These are phyloP conservation scores for Fomes fomentarius DNA, from an alignment of 1,284 basidiomycete species.

Conservation along the genomic window DNA sequence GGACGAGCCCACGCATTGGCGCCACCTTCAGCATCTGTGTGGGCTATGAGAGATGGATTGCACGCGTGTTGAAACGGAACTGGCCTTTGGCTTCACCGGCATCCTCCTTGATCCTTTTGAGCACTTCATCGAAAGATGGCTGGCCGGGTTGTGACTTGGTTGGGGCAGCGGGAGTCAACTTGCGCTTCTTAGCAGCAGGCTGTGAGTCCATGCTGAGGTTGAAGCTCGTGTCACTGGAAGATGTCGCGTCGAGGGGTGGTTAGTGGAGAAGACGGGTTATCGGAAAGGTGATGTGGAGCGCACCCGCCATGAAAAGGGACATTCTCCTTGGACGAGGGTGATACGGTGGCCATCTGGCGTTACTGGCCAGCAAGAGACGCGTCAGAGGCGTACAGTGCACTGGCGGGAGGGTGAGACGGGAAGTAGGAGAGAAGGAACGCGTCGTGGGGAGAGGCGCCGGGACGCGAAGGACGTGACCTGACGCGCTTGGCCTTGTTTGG, in stretches of 20 bases:
- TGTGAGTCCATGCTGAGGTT: constrained; percentile 33
- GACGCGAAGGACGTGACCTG: constrained; percentile 19
- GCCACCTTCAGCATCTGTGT: constrained; percentile 68
- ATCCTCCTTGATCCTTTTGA: constrained; percentile 77
- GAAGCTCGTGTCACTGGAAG: constrained; percentile 25
- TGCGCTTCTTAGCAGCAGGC: constrained; percentile 63
- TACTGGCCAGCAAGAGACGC: neutral
- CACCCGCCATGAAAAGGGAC: constrained; percentile 31
- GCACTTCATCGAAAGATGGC: constrained; percentile 76
- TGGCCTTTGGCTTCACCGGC: constrained; percentile 50
- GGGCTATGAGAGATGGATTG: neutral
- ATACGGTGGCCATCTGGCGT: constrained; percentile 19
- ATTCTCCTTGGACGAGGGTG: constrained; percentile 33
- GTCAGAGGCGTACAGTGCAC: neutral
- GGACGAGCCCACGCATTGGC: constrained; percentile 83
- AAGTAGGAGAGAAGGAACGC: constrained; percentile 6
- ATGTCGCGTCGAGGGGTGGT: neutral
- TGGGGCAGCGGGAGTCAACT: constrained; percentile 43
- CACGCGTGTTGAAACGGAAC: constrained; percentile 16
- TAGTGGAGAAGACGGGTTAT: neutral
- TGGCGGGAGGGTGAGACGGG: neutral
- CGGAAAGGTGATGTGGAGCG: neutral
- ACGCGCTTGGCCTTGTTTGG: constrained; percentile 35
- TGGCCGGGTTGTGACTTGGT: constrained; percentile 40
- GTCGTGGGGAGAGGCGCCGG: constrained; percentile 7